Evolutionary conservation across 805 yeast genomes (phyloP).

Genomic region (Metschnikowia gruessii): DNA sequence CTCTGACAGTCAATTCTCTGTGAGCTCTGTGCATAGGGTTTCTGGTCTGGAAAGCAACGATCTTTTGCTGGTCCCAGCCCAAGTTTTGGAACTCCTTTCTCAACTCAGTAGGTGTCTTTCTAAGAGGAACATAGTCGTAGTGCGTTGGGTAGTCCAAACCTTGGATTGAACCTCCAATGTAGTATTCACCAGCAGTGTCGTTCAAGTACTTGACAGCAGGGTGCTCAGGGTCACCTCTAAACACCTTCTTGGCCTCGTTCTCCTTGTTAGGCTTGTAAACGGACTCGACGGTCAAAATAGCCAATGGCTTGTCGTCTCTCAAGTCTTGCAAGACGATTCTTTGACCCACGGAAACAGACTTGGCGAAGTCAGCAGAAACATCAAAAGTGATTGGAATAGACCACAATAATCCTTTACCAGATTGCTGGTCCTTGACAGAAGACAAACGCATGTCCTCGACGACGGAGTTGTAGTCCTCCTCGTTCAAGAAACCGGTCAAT

Average conservation of each 20-base stretch:
- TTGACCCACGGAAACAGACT: constrained; percentile 48
- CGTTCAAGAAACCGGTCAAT: constrained; percentile 60
- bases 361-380: constrained; percentile 51
- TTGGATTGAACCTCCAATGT: constrained; percentile 84
- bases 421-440: constrained; percentile 32
- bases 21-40: constrained; percentile 99
- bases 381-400: constrained; percentile 92
- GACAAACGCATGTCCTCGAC: constrained; percentile 68
- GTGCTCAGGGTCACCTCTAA: constrained; percentile 96
- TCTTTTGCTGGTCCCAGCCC: constrained; percentile 70
- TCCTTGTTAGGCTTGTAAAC: constrained; percentile 79
- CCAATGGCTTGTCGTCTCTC: constrained; percentile 74
- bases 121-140: constrained; percentile 82
- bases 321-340: constrained; percentile 76
- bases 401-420: constrained; percentile 70
- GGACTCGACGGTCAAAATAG: constrained; percentile 76
- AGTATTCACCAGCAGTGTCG: constrained; percentile 75
- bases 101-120: constrained; percentile 88
- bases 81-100: constrained; percentile 77
- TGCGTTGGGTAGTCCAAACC: constrained; percentile 83
- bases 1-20: constrained; percentile 92
- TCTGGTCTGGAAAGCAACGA: constrained; percentile 97
- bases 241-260: constrained; percentile 78
- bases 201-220: constrained; percentile 79
- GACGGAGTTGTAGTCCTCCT: constrained; percentile 67